Percentiles rank a stretch among this genome's conserved stretches.
These are phyloP conservation scores for Wilcoxina mikolae DNA, from an alignment of 495 filamentous ascomycete species.

Conservation along the genomic window DNA sequence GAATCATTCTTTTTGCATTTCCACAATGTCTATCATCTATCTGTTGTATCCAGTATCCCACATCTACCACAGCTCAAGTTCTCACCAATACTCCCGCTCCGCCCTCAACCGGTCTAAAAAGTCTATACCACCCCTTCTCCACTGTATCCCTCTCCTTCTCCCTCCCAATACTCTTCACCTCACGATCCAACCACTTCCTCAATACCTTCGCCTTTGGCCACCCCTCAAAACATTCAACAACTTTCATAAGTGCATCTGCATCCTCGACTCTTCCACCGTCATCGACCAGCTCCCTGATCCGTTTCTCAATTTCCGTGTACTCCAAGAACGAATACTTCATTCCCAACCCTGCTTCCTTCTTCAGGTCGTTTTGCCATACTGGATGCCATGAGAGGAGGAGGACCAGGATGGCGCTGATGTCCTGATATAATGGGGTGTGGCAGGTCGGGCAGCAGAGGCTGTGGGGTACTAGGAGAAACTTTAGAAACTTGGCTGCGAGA, in stretches of 20 bases:
- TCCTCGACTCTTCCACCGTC: background rate
- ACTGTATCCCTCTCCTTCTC: too few species aligned
- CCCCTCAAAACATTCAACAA: slow-evolving; percentile 2
- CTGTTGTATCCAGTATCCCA: too few species aligned
- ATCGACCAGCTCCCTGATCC: background rate
- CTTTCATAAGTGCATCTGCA: background rate
- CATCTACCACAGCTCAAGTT: too few species aligned
- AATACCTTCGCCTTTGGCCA: background rate
- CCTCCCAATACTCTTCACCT: background rate
- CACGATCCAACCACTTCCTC: background rate
- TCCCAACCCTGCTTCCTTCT: background rate
- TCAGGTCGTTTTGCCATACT: background rate
- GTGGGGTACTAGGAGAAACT: background rate
- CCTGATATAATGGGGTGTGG: background rate
- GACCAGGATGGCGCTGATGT: background rate
- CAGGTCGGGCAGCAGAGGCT: background rate
- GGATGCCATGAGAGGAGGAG: background rate
- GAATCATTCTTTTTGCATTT: too few species aligned
- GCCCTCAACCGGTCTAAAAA: too few species aligned
- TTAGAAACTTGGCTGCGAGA: background rate
- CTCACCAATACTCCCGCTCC: too few species aligned
- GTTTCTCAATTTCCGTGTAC: background rate
- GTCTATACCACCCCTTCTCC: too few species aligned
- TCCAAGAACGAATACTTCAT: background rate
- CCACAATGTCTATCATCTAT: too few species aligned